Evolutionary conservation across 2,329 filamentous ascomycete genomes (phyloP).

Genomic region (Rosellinia necatrix): DNA sequence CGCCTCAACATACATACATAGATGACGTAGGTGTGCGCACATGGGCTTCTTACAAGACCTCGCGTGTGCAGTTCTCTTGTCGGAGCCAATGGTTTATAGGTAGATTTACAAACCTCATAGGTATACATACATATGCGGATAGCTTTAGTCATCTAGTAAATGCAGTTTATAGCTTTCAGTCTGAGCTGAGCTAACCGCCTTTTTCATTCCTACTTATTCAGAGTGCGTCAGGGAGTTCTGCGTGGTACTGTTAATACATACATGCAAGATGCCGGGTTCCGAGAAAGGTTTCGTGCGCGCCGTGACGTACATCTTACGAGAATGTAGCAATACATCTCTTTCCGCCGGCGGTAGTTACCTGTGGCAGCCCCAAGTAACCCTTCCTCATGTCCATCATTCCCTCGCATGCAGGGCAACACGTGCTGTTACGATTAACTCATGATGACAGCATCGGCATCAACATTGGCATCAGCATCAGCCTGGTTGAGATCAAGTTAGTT

Average conservation of each 20-base stretch:
- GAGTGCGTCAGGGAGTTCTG: neutral
- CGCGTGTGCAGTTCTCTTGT: too few species aligned
- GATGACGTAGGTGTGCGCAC: constrained; percentile 18
- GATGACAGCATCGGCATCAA: constrained; percentile 24
- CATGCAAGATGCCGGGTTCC: constrained; percentile 26
- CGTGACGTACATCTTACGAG: constrained; percentile 6
- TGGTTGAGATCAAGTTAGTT: constrained; percentile 7
- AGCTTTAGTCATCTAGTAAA: too few species aligned
- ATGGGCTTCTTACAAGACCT: neutral
- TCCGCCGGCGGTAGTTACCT: too few species aligned
- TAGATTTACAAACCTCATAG: too few species aligned
- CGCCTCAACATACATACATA: constrained; percentile 6
- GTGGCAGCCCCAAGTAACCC: neutral
- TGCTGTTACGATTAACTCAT: constrained; percentile 23
- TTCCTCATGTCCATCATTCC: constrained; percentile 24
- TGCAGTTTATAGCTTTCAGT: too few species aligned
- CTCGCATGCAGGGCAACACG: constrained; percentile 26
- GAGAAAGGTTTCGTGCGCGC: constrained; percentile 9
- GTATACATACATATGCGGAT: too few species aligned
- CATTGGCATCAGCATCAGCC: constrained; percentile 3
- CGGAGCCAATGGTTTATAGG: too few species aligned
- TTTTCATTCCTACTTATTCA: too few species aligned
- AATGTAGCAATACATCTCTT: neutral
- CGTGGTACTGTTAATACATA: constrained; percentile 14
- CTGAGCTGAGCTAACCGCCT: too few species aligned